These are phyloP conservation scores for Neospermospora avenae DNA, from an alignment of 2,329 filamentous ascomycete species.

Conservation along the genomic window DNA sequence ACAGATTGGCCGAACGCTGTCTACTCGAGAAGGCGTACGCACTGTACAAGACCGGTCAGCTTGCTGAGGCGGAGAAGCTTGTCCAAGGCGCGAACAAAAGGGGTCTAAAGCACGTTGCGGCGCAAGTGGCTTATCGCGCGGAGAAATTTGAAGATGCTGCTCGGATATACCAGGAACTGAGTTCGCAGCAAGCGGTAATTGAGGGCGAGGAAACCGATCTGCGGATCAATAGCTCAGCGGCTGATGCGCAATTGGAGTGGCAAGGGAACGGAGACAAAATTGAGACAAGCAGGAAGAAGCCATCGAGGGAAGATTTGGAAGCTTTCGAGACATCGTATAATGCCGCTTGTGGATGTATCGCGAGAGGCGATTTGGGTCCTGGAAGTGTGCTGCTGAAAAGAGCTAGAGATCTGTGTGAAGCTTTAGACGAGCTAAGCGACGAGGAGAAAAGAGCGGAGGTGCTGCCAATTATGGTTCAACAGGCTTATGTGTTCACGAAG, in stretches of 20 bases:
- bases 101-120: conserved; percentile 49
- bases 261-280: conserved; percentile 42
- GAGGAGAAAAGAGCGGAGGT: conserved; percentile 74
- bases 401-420: conserved; percentile 68
- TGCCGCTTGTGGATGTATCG: conserved; percentile 69
- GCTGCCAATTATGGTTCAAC: conserved; percentile 72
- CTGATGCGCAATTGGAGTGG: conserved; percentile 72
- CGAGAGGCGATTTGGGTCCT: conserved; percentile 61
- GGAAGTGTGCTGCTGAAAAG: conserved; percentile 66
- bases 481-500: conserved; percentile 67
- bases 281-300: conserved; percentile 44
- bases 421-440: conserved; percentile 67
- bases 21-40: conserved; percentile 73
- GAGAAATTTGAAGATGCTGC: conserved; percentile 70
- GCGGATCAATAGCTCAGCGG: conserved; percentile 70
- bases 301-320: conserved; percentile 60
- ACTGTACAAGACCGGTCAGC: conserved; percentile 74
- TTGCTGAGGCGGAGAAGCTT: conserved; percentile 57
- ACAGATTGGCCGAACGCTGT: conserved; percentile 57
- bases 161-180: conserved; percentile 59
- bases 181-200: conserved; percentile 42
- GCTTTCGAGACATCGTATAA: conserved; percentile 83
- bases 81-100: conserved; percentile 23
- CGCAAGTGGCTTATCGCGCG: conserved; percentile 69
- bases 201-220: conserved; percentile 70